A percentile compares a stretch with the other conserved stretches of the same genome.
These are phyloP conservation scores for Exophiala sp. DNA, from an alignment of 2,329 filamentous ascomycete genomes.

Conservation along the genomic window DNA sequence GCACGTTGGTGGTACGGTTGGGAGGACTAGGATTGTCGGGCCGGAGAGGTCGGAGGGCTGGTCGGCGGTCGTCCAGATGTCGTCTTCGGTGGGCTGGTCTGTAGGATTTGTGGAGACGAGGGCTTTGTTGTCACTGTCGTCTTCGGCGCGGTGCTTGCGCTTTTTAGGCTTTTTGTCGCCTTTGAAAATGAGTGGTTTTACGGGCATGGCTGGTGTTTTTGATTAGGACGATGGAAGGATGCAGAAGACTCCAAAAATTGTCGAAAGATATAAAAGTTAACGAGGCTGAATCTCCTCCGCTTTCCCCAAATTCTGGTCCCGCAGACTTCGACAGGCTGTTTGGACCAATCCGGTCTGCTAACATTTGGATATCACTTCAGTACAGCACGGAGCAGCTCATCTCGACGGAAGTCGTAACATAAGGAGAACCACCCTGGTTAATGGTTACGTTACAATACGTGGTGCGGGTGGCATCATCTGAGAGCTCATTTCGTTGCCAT, in stretches of 20 bases:
- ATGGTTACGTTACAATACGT: too few species aligned
- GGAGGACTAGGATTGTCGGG: slow-evolving; percentile 77
- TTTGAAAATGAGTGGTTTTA: slow-evolving; percentile 91
- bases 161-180: slow-evolving; percentile 87
- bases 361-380: too few species aligned
- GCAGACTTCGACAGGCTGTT: background rate
- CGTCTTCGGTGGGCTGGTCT: slow-evolving; percentile 57
- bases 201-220: slow-evolving; percentile 23
- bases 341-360: too few species aligned
- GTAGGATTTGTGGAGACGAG: slow-evolving; percentile 32
- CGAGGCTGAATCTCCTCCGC: background rate
- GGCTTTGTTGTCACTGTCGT: slow-evolving; percentile 28
- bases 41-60: slow-evolving; percentile 69
- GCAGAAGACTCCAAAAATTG: background rate
- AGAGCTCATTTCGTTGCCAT: too few species aligned
- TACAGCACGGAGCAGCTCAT: too few species aligned
- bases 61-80: slow-evolving; percentile 90
- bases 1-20: slow-evolving; percentile 68
- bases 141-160: slow-evolving; percentile 68
- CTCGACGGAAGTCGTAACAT: too few species aligned
- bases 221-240: background rate
- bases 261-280: background rate
- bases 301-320: background rate
- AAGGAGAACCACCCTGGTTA: too few species aligned
- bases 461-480: too few species aligned